Conservation (phyloP, 176 grass and related monocot species). For the Ampelocalamus luodianensis region DNA sequence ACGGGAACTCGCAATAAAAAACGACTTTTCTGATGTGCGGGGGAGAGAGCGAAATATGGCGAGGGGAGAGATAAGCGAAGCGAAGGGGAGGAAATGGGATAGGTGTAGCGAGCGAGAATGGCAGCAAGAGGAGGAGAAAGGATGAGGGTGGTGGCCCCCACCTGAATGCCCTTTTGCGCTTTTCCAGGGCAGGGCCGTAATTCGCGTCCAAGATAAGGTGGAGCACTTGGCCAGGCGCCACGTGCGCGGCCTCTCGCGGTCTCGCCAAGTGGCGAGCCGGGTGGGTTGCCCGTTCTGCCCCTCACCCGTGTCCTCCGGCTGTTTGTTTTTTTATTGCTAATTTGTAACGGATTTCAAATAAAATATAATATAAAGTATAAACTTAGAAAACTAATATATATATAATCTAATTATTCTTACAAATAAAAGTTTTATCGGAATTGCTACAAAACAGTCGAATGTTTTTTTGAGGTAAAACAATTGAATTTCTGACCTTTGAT, state of each 20-base stretch:
- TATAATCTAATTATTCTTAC: no score
- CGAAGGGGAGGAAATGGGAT: not conserved
- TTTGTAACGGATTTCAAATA: no score
- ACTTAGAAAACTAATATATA: no score
- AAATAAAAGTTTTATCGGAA: no score
- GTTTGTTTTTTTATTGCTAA: no score
- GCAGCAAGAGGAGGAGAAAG: not conserved
- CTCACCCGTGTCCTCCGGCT: not conserved
- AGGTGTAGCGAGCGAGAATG: not conserved
- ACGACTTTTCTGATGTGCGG: not conserved
- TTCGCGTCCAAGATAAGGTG: slow-evolving; percentile 44
- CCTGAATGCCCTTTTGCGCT: slow-evolving; percentile 50
- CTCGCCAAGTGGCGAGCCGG: slow-evolving; percentile 47
- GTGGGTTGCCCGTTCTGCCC: slow-evolving; percentile 5
- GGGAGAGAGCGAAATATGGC: not conserved
- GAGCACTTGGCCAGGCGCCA: slow-evolving; percentile 26
- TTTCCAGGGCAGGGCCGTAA: slow-evolving; percentile 48
- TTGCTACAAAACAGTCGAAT: no score
- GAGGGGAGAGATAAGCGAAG: not conserved
- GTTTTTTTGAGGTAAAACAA: no score
- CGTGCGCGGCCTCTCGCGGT: slow-evolving; percentile 42
- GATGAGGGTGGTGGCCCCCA: not conserved
- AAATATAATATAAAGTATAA: no score
- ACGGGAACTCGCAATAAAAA: not conserved
- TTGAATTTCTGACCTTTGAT: no score